Conservation (phyloP, 805 yeast genomes). For the Blastobotrys muscicola region DNA sequence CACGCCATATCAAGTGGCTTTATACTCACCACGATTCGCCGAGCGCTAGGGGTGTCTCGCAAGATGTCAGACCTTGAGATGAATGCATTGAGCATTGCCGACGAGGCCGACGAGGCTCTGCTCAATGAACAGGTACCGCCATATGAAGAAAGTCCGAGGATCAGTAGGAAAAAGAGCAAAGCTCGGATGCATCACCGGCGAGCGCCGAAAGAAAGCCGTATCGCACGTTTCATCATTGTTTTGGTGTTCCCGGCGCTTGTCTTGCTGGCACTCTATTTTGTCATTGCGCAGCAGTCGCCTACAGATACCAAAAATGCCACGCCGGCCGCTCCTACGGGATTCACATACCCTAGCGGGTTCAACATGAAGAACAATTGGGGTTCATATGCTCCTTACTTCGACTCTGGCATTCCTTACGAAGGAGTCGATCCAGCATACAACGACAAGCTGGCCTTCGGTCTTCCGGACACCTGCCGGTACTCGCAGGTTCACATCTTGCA, state of each 20-base stretch:
- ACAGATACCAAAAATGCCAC: constrained; percentile 17
- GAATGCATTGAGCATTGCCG: not conserved
- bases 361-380: constrained; percentile 35
- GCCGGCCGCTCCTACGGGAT: constrained; percentile 32
- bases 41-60: not conserved
- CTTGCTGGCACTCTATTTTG: constrained; percentile 15
- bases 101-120: not conserved
- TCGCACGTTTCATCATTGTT: constrained; percentile 7
- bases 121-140: not conserved
- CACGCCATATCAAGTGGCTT: no score
- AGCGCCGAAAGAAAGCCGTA: not conserved
- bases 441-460: not conserved
- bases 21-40: no score
- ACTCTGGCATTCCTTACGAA: constrained; percentile 26
- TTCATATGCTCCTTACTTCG: constrained; percentile 32
- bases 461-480: constrained; percentile 32
- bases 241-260: constrained; percentile 18
- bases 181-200: constrained; percentile 1
- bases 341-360: constrained; percentile 26
- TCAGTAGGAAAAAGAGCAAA: not conserved
- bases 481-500: constrained; percentile 63
- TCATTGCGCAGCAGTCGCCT: constrained; percentile 12
- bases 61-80: not conserved
- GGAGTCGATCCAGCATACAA: constrained; percentile 17
- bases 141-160: not conserved